Evolutionary conservation across 345 rosid species (phyloP).

Genomic region (Populus nigra): DNA sequence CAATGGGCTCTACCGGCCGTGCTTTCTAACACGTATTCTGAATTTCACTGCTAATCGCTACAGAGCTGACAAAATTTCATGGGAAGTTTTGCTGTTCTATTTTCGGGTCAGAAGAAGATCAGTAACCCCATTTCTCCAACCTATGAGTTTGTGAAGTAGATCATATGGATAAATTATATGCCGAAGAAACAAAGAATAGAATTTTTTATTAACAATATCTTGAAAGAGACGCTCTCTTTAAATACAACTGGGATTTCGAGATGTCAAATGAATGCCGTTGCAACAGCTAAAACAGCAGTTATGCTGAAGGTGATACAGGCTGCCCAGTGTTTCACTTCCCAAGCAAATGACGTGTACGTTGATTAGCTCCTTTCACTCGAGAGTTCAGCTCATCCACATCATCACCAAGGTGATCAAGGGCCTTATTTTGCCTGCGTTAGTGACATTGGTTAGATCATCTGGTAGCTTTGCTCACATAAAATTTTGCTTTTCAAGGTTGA

Average conservation of each 20-base stretch:
- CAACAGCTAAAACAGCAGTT: not conserved
- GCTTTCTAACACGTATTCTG: not conserved
- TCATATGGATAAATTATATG: not conserved
- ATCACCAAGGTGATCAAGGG: conserved; percentile 31
- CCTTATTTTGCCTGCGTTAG: conserved; percentile 29
- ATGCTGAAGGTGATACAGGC: not conserved
- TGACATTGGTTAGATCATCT: not conserved
- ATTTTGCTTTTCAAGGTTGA: not conserved
- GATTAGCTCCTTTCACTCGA: conserved; percentile 38
- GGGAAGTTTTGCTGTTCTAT: not conserved
- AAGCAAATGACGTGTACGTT: conserved; percentile 28
- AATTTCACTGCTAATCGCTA: not conserved
- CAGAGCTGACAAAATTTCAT: not conserved
- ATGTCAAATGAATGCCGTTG: not conserved
- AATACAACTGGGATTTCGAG: not conserved
- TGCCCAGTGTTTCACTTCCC: conserved; percentile 9
- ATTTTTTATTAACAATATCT: not conserved
- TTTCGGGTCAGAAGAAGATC: not conserved
- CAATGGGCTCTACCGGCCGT: not conserved
- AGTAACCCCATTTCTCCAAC: not conserved
- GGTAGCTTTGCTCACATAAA: not conserved
- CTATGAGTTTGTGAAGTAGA: not conserved
- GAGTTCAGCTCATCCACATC: conserved; percentile 33
- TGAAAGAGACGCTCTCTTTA: not conserved
- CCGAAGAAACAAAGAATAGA: not conserved